Evolutionary conservation across 177 flowering plant species (phyloP), one percentile per base, ranked within the genome.

Genomic region (Telopea speciosissima): DNA sequence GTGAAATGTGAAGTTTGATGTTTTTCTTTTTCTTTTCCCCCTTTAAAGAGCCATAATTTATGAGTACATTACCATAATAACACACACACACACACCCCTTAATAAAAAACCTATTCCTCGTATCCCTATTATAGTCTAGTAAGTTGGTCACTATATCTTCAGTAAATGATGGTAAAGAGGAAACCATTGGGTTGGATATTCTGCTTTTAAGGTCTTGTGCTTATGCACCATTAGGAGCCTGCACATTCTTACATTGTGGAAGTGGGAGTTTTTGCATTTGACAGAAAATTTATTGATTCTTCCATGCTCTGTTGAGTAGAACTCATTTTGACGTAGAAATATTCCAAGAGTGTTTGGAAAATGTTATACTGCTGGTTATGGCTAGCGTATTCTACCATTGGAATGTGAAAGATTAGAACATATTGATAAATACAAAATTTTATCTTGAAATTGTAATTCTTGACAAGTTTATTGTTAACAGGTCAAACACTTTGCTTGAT

Each of bases 401-500:
- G 6, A 22, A n/a, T 62, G 28, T 31, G 24, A 42, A 13, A 49
- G 17, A 58, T 24, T 62, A 8, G 24, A 24, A 60, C 42, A 70
- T 45, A 62, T 45, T 28, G 21, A 10, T 21, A 16, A 49, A 49
- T 49, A 16, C 21, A 21, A 49, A 60, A 21, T 70, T 71, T 22
- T 58, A 52, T 44, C 25, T 66, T 70, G 21, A 40, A 72, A 62
- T 70, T n/a, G 69, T 73, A 68, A 71, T 70, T 75, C 45, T 33
- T 42, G 10, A 42, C 24, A 19, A 60, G 52, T 78, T 73, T 75
- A 58, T 36, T 63, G 73, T 75, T 77, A 71, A 64, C 83, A 89
- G 90, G 85, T 76, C 80, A 77, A 70, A 72, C 58, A 52, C 72
- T 26, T 58, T 78, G 67, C 71, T 44, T 81, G 83, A 81, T 71